Percentiles rank a stretch among this genome's conserved stretches.
phyloP scores from a whole-genome alignment of 2,329 filamentous ascomycete species.

The Monascus ruber region DNA sequence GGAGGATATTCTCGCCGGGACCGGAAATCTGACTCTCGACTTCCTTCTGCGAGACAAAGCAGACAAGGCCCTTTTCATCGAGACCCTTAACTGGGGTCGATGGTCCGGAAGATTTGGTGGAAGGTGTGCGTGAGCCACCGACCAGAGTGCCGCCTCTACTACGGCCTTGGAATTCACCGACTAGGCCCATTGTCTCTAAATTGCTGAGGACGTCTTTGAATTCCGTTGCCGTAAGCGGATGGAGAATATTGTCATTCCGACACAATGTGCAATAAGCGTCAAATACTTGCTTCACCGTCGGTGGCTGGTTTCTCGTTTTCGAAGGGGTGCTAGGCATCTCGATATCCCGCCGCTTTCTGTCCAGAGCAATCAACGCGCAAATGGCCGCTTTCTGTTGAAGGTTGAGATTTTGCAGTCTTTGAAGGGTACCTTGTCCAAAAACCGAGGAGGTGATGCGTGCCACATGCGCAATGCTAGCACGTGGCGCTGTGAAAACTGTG shows the following conservation, averaged over 20 bases:
- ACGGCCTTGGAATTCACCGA: slow-evolving; percentile 60
- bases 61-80: slow-evolving; percentile 70
- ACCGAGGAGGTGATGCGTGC: slow-evolving; percentile 82
- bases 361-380: slow-evolving; percentile 77
- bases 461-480: slow-evolving; percentile 80
- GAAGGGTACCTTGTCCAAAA: slow-evolving; percentile 78
- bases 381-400: slow-evolving; percentile 93
- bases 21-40: slow-evolving; percentile 56
- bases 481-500: slow-evolving; percentile 70
- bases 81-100: slow-evolving; percentile 39
- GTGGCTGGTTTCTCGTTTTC: slow-evolving; percentile 49
- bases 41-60: slow-evolving; percentile 70
- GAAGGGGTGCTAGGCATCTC: slow-evolving; percentile 44
- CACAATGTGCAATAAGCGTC: slow-evolving; percentile 75
- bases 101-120: slow-evolving; percentile 48
- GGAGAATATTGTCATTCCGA: slow-evolving; percentile 75
- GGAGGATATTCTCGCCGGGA: slow-evolving; percentile 38
- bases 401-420: slow-evolving; percentile 78
- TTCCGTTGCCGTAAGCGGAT: slow-evolving; percentile 80
- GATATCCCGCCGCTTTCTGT: slow-evolving; percentile 52
- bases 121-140: slow-evolving; percentile 53
- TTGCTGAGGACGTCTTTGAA: slow-evolving; percentile 88
- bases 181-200: slow-evolving; percentile 74
- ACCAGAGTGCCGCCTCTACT: slow-evolving; percentile 51
- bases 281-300: slow-evolving; percentile 74